Conservation (phyloP, 2,329 filamentous ascomycete species). For the Fonsecaea nubica region DNA sequence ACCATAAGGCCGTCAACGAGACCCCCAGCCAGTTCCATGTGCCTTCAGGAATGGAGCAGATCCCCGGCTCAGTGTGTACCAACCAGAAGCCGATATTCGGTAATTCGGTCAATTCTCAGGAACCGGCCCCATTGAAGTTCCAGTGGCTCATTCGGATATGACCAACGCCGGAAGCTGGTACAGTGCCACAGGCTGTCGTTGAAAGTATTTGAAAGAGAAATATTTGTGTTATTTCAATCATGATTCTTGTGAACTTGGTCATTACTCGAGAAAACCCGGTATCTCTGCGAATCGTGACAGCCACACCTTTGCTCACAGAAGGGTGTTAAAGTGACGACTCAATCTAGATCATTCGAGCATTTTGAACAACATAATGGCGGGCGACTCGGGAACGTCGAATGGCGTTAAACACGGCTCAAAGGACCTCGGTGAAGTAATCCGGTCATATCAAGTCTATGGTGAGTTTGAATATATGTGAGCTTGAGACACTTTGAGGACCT, state of each 20-base stretch:
- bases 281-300: background rate
- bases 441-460: constrained; percentile 11
- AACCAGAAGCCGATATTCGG: background rate
- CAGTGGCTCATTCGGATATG: background rate
- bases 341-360: background rate
- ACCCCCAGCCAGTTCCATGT: background rate
- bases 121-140: background rate
- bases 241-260: background rate
- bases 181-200: background rate
- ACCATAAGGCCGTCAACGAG: background rate
- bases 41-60: background rate
- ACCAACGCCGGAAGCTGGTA: background rate
- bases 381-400: background rate
- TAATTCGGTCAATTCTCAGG: background rate
- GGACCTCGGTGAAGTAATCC: background rate
- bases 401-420: background rate
- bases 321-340: background rate
- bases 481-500: background rate
- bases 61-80: background rate
- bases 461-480: background rate
- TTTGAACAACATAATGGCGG: background rate
- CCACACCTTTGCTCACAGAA: background rate
- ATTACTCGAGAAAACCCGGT: background rate
- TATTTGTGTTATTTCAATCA: background rate
- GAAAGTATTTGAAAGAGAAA: background rate